These are phyloP conservation scores for Ophiostoma sp. DNA, from an alignment of 2,329 filamentous ascomycete species.

Conservation along the genomic window DNA sequence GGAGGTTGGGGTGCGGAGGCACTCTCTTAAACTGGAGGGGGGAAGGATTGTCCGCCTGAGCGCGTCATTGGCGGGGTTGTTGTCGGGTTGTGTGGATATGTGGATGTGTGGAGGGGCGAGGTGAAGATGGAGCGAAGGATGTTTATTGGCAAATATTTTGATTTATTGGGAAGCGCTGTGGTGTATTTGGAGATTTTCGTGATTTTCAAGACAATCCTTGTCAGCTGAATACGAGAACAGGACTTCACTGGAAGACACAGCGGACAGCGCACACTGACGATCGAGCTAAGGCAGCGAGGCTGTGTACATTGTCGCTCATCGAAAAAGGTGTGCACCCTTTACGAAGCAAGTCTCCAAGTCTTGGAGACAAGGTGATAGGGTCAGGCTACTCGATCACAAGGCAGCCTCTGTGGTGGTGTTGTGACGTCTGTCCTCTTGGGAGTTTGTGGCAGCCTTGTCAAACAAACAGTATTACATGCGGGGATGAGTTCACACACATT, in stretches of 20 bases:
- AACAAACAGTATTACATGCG: background rate
- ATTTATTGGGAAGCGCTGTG: background rate
- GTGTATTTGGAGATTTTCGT: background rate
- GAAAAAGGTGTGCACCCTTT: background rate
- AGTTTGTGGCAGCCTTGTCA: slow-evolving; percentile 11
- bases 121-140: background rate
- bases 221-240: background rate
- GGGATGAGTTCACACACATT: too few relatives aligned
- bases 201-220: slow-evolving; percentile 3
- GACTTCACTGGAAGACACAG: background rate
- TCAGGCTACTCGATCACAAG: slow-evolving; percentile 19
- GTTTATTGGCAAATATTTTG: background rate
- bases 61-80: slow-evolving; percentile 3
- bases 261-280: background rate
- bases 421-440: background rate
- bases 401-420: background rate
- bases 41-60: background rate
- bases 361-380: background rate
- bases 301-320: background rate
- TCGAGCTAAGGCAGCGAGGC: background rate
- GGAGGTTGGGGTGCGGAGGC: background rate
- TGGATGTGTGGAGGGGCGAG: background rate
- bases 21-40: background rate
- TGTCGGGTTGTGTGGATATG: background rate
- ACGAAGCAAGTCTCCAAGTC: background rate